These are phyloP conservation scores for Nicotiana sylvestris DNA, from an alignment of 257 asterid species.

Conservation along the genomic window DNA sequence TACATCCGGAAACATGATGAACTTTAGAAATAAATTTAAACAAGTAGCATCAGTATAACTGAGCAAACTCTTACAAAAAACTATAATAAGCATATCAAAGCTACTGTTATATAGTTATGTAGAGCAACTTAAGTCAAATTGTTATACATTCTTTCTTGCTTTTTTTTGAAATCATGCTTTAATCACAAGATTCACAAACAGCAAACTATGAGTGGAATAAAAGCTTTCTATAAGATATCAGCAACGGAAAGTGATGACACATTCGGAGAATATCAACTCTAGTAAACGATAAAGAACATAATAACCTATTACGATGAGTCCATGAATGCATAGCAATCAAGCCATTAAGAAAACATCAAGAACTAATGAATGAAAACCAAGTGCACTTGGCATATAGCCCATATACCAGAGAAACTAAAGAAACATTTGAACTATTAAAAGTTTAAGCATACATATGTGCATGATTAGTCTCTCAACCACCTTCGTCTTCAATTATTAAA, in stretches of 20 bases:
- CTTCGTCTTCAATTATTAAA: too few species aligned
- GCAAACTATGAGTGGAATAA: not conserved
- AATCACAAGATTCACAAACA: not conserved
- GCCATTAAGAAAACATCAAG: not conserved
- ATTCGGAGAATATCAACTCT: not conserved
- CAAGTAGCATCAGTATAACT: not conserved
- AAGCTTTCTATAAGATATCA: not conserved
- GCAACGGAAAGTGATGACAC: not conserved
- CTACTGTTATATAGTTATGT: not conserved
- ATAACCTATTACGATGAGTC: not conserved
- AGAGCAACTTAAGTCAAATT: not conserved
- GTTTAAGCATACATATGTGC: too few species aligned
- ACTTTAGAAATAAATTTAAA: conserved; percentile 38
- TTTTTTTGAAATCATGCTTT: not conserved
- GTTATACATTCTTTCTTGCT: not conserved
- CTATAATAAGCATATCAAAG: not conserved
- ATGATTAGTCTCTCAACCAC: too few species aligned
- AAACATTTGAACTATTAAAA: not conserved
- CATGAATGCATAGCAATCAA: not conserved
- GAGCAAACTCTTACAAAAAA: not conserved
- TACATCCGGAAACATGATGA: conserved; percentile 56
- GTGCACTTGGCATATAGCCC: not conserved
- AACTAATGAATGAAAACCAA: not conserved
- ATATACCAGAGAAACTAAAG: not conserved
- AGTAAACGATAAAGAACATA: not conserved